A percentile compares a stretch with the other conserved stretches of the same genome.
Conservation (phyloP, 805 yeast genomes). For the Millerozyma acaciae region DNA sequence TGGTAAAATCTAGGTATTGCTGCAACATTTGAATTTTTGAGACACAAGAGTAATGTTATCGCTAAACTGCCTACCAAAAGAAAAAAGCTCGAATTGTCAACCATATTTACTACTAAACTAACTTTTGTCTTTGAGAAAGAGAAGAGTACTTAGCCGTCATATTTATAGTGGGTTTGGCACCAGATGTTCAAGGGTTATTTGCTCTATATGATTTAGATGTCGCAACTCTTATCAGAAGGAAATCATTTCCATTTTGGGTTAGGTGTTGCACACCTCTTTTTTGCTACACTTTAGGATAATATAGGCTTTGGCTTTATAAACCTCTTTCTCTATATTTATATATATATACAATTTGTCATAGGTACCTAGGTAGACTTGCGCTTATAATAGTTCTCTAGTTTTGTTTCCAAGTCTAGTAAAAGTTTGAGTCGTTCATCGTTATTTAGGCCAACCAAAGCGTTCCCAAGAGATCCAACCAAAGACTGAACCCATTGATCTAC, state of each 20-base stretch:
- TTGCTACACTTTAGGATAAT: no score
- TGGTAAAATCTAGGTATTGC: no score
- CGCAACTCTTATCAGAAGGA: no score
- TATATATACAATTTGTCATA: background rate
- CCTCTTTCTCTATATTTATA: background rate
- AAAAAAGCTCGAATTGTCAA: background rate
- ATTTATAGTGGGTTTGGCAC: no score
- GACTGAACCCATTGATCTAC: conserved; percentile 13
- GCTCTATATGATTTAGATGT: no score
- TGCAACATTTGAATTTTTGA: conserved; percentile 10
- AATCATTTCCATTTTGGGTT: no score
- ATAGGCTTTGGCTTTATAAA: no score
- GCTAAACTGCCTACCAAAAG: conserved; percentile 11
- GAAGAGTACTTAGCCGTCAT: no score
- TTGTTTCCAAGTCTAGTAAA: background rate
- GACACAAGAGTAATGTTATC: conserved; percentile 11
- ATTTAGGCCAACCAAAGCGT: conserved; percentile 4
- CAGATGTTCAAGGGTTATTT: no score
- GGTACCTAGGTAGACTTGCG: background rate
- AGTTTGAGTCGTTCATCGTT: background rate
- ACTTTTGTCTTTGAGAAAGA: no score
- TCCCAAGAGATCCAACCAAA: conserved; percentile 6
- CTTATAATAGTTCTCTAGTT: conserved; percentile 1
- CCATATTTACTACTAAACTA: no score
- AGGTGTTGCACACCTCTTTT: no score